A percentile compares a stretch with the other conserved stretches of the same genome.
Evolutionary conservation across 176 grass and related monocot species (phyloP).

Genomic region (Eragrostis nindensis): DNA sequence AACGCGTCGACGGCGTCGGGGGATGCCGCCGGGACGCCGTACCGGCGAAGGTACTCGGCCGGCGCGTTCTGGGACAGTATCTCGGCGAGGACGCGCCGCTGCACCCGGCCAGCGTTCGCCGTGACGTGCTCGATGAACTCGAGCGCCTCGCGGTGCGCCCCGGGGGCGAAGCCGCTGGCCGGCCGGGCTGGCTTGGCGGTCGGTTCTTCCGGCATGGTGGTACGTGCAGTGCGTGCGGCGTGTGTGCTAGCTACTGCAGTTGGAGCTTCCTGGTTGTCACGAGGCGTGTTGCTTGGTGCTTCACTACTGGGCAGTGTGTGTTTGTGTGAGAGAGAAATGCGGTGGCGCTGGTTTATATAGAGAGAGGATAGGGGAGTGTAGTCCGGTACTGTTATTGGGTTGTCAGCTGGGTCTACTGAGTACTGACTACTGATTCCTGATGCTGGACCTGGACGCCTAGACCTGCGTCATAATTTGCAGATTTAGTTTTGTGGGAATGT

Average conservation of each 20-base stretch:
- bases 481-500: too few species aligned
- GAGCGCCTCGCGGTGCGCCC: slow-evolving; percentile 75
- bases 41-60: slow-evolving; percentile 73
- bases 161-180: slow-evolving; percentile 52
- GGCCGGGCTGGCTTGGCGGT: slow-evolving; percentile 17
- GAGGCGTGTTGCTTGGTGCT: slow-evolving; percentile 28
- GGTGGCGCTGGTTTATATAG: slow-evolving; percentile 55
- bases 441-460: background rate
- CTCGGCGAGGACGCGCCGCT: slow-evolving; percentile 68
- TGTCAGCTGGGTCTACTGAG: slow-evolving; percentile 25
- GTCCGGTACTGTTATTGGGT: slow-evolving; percentile 6
- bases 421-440: slow-evolving; percentile 5
- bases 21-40: slow-evolving; percentile 48
- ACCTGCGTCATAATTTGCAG: slow-evolving; percentile 2
- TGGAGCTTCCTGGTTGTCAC: slow-evolving; percentile 12
- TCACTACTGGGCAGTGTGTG: slow-evolving; percentile 21
- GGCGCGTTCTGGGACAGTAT: slow-evolving; percentile 84
- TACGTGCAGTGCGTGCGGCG: too few species aligned
- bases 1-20: slow-evolving; percentile 53
- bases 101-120: slow-evolving; percentile 70
- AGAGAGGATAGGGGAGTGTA: slow-evolving; percentile 31
- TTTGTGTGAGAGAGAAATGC: slow-evolving; percentile 44
- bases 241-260: background rate
- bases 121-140: slow-evolving; percentile 89
- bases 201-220: slow-evolving; percentile 87